These are phyloP conservation scores for Blepharisma stoltei DNA, from an alignment of 73 alveolate species.

Conservation along the genomic window DNA sequence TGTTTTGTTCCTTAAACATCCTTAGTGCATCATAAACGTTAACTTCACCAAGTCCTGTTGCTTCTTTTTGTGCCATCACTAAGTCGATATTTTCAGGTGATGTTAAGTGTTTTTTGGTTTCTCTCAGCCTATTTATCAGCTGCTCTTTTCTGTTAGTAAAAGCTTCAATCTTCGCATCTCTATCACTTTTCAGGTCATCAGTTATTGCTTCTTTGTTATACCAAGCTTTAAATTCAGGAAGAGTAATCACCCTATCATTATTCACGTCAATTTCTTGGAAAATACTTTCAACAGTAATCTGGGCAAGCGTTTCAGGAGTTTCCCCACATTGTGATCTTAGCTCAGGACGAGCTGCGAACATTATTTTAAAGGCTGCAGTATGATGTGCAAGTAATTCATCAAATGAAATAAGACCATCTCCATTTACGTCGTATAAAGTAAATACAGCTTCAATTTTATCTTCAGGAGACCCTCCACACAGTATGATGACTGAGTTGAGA, in stretches of 20 bases:
- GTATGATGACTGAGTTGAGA: not conserved
- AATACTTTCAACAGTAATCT: not conserved
- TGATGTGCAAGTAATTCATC: conserved; percentile 3
- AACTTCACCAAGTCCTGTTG: conserved; percentile 4
- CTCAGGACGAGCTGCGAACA: not conserved
- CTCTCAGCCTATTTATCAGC: not conserved
- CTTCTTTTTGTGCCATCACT: not conserved
- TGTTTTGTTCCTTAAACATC: not conserved
- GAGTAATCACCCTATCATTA: not conserved
- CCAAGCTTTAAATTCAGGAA: conserved; percentile 1
- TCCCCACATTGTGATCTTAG: no score
- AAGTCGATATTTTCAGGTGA: not conserved
- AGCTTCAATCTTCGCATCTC: not conserved
- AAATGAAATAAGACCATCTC: conserved; percentile 20
- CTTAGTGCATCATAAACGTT: not conserved
- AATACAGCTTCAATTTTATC: conserved; percentile 6
- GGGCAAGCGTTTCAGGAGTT: conserved; percentile 9
- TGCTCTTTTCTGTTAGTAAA: not conserved
- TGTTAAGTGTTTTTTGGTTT: not conserved
- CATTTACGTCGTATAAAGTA: not conserved
- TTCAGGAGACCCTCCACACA: conserved; percentile 13
- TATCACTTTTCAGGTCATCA: not conserved
- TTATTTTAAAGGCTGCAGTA: not conserved
- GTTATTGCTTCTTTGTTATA: not conserved
- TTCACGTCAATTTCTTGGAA: conserved; percentile 7